Conservation (phyloP, 1,139 yeast genomes). For the Kodamaea ohmeri region DNA sequence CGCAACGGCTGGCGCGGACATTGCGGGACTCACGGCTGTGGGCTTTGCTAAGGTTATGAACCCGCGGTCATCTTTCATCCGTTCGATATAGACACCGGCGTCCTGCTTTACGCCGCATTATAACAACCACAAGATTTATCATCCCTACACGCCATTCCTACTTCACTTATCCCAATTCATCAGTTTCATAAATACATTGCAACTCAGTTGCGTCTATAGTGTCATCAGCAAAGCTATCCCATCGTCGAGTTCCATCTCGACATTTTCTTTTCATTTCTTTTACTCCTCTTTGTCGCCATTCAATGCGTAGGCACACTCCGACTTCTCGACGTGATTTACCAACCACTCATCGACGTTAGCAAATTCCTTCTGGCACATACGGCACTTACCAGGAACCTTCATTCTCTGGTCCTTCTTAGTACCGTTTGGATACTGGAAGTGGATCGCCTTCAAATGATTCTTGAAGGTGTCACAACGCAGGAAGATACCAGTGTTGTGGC, state of each 20-base stretch:
- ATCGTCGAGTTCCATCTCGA: neutral
- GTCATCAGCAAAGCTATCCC: neutral
- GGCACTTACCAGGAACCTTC: conserved; percentile 69
- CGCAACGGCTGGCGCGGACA: conserved; percentile 3
- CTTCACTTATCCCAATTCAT: neutral
- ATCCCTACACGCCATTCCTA: too few species aligned
- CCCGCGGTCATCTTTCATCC: neutral
- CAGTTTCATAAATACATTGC: conserved; percentile 4
- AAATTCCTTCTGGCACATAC: conserved; percentile 68
- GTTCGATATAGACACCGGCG: neutral
- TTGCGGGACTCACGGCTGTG: conserved; percentile 4
- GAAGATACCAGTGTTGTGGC: conserved; percentile 82
- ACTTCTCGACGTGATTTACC: conserved; percentile 62
- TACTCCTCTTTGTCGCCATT: conserved; percentile 5
- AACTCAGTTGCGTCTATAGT: conserved; percentile 6
- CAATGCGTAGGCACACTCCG: conserved; percentile 37
- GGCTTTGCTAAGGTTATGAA: neutral
- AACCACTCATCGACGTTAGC: conserved; percentile 79
- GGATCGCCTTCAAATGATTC: conserved; percentile 85
- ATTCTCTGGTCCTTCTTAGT: conserved; percentile 76
- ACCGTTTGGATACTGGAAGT: conserved; percentile 85
- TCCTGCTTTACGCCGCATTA: neutral
- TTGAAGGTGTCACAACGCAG: conserved; percentile 89
- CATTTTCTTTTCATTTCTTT: neutral
- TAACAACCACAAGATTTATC: too few species aligned